These are phyloP conservation scores for Plasmodium sp. DNA, from an alignment of 169 alveolate genomes.

Conservation along the genomic window DNA sequence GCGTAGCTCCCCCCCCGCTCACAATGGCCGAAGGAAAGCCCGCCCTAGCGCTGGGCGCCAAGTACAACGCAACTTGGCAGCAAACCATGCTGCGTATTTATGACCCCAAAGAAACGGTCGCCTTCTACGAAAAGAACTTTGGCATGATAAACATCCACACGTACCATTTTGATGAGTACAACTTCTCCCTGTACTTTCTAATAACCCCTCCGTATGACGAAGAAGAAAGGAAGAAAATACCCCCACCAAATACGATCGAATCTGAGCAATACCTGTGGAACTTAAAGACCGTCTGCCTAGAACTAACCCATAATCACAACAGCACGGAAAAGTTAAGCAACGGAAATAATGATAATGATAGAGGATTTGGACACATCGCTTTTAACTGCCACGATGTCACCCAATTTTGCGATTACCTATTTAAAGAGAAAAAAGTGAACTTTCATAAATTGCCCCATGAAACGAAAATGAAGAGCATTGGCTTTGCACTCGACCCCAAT, in stretches of 20 bases:
- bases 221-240: slow-evolving; percentile 69
- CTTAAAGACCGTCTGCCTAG: slow-evolving; percentile 78
- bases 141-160: slow-evolving; percentile 82
- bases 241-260: slow-evolving; percentile 75
- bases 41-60: slow-evolving; percentile 9
- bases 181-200: slow-evolving; percentile 83
- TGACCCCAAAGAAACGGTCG: slow-evolving; percentile 83
- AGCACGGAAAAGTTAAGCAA: slow-evolving; percentile 78
- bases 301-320: slow-evolving; percentile 84
- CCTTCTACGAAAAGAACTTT: slow-evolving; percentile 82
- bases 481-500: slow-evolving; percentile 86
- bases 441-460: slow-evolving; percentile 85
- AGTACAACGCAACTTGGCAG: slow-evolving; percentile 73
- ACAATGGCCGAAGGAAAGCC: slow-evolving; percentile 4
- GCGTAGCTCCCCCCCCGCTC: not conserved
- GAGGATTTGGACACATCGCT: slow-evolving; percentile 88
- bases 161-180: slow-evolving; percentile 76
- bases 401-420: slow-evolving; percentile 40
- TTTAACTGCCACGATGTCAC: slow-evolving; percentile 79
- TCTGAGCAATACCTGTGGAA: slow-evolving; percentile 83
- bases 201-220: slow-evolving; percentile 81
- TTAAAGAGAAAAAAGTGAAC: slow-evolving; percentile 66
- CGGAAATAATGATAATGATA: slow-evolving; percentile 83
- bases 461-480: slow-evolving; percentile 82
- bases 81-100: slow-evolving; percentile 87